Percentiles rank a stretch among this genome's conserved stretches.
Evolutionary conservation across 2,329 filamentous ascomycete species (phyloP).

Genomic region (Ustulina deusta): DNA sequence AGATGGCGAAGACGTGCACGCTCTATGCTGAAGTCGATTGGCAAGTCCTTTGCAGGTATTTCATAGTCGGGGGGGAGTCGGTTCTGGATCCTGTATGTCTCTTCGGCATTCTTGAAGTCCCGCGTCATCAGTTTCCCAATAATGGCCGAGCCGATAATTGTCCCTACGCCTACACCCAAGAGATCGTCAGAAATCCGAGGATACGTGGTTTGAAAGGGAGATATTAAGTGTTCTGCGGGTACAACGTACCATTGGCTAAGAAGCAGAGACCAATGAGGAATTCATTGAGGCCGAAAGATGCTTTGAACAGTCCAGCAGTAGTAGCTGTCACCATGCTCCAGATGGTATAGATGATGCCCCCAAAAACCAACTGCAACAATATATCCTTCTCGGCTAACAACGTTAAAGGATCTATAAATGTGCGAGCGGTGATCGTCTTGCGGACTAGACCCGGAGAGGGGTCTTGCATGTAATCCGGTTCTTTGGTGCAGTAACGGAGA

Average conservation of each 20-base stretch:
- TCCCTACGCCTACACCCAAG: background rate
- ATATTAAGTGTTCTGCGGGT: background rate
- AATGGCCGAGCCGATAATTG: slow-evolving; percentile 24
- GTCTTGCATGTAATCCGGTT: slow-evolving; percentile 14
- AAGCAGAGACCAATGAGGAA: slow-evolving; percentile 19
- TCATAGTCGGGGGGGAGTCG: slow-evolving; percentile 2
- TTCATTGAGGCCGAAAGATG: slow-evolving; percentile 12
- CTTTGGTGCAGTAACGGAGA: slow-evolving; percentile 18
- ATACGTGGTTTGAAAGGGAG: background rate
- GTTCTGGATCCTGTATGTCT: slow-evolving; percentile 6
- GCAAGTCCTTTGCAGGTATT: slow-evolving; percentile 13
- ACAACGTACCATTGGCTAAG: slow-evolving; percentile 18
- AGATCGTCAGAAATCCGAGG: no score
- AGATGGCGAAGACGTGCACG: slow-evolving; percentile 25
- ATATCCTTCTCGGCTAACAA: slow-evolving; percentile 24
- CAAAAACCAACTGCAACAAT: slow-evolving; percentile 18
- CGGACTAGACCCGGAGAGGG: no score
- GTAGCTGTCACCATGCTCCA: slow-evolving; percentile 29
- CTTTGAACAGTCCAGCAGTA: slow-evolving; percentile 22
- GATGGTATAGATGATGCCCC: slow-evolving; percentile 17
- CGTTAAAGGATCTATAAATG: slow-evolving; percentile 16
- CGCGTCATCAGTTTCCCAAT: slow-evolving; percentile 22
- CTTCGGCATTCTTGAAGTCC: slow-evolving; percentile 16
- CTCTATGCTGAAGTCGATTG: slow-evolving; percentile 25
- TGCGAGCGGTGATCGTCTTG: background rate